These are phyloP conservation scores for Penicillium simplicissimum DNA, from an alignment of 495 filamentous ascomycete genomes.

Conservation along the genomic window DNA sequence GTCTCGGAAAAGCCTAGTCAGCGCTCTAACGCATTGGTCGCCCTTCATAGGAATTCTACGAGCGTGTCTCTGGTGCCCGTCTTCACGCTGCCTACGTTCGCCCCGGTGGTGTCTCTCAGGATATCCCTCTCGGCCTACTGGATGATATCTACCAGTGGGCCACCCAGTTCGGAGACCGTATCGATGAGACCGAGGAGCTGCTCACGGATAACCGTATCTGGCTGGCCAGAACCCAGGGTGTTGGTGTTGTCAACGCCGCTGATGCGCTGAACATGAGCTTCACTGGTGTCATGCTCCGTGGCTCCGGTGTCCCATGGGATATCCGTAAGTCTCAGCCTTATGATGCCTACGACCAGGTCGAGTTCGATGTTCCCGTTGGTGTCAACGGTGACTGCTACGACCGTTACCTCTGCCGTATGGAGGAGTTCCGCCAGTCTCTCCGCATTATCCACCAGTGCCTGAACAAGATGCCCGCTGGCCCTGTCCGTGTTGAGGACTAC, in stretches of 20 bases:
- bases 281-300: slow-evolving; percentile 96
- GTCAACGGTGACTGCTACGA: slow-evolving; percentile 99
- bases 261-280: slow-evolving; percentile 96
- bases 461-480: slow-evolving; percentile 97
- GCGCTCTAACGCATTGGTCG: not conserved
- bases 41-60: slow-evolving; percentile 90
- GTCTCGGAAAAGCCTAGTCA: not conserved
- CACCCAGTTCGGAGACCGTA: slow-evolving; percentile 98
- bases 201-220: slow-evolving; percentile 99
- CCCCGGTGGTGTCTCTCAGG: slow-evolving; percentile 94
- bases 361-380: slow-evolving; percentile 97
- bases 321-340: slow-evolving; percentile 94
- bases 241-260: slow-evolving; percentile 87
- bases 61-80: slow-evolving; percentile 96
- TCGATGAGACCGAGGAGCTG: slow-evolving; percentile 98
- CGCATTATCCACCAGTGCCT: slow-evolving; percentile 98
- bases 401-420: slow-evolving; percentile 98
- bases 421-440: slow-evolving; percentile 97
- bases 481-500: slow-evolving; percentile 95
- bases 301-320: slow-evolving; percentile 97
- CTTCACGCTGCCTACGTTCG: slow-evolving; percentile 98
- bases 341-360: slow-evolving; percentile 95
- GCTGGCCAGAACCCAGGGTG: slow-evolving; percentile 85
- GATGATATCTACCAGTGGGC: slow-evolving; percentile 99
- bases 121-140: slow-evolving; percentile 89